phyloP scores from a whole-genome alignment of 1,284 basidiomycete species.

The Apiotrichum laibachii region DNA sequence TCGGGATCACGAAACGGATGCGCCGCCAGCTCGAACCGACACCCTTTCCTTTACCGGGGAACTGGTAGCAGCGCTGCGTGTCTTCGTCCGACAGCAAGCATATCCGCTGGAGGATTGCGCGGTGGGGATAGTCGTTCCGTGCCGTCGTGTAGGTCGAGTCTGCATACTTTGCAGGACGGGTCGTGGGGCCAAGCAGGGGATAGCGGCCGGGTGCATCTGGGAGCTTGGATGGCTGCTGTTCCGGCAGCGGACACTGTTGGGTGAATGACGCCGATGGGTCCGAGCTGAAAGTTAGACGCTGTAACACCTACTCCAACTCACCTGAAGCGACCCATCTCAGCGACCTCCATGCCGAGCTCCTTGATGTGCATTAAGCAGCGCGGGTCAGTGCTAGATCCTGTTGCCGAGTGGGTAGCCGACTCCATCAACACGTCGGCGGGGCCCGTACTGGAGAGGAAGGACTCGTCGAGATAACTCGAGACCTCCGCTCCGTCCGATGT shows the following conservation, averaged over 20 bases:
- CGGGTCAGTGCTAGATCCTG: background rate
- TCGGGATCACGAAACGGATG: conserved; percentile 39
- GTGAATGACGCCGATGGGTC: conserved; percentile 22
- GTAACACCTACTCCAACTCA: conserved; percentile 17
- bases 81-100: conserved; percentile 40
- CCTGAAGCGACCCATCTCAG: conserved; percentile 42
- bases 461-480: background rate
- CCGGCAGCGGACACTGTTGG: conserved; percentile 35
- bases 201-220: conserved; percentile 19
- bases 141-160: too few species aligned
- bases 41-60: background rate
- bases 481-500: background rate
- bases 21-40: conserved; percentile 31
- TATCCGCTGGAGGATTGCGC: conserved; percentile 4
- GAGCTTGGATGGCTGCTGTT: conserved; percentile 25
- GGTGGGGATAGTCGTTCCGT: background rate
- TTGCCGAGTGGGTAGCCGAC: background rate
- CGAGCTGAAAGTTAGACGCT: conserved; percentile 24
- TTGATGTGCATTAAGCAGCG: conserved; percentile 18
- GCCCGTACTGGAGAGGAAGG: background rate
- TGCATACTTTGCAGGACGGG: background rate
- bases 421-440: background rate
- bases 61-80: conserved; percentile 14
- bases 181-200: background rate
- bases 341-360: conserved; percentile 48